These are phyloP conservation scores for Leccinum ponderosum DNA, from an alignment of 1,284 basidiomycete genomes.

Conservation along the genomic window DNA sequence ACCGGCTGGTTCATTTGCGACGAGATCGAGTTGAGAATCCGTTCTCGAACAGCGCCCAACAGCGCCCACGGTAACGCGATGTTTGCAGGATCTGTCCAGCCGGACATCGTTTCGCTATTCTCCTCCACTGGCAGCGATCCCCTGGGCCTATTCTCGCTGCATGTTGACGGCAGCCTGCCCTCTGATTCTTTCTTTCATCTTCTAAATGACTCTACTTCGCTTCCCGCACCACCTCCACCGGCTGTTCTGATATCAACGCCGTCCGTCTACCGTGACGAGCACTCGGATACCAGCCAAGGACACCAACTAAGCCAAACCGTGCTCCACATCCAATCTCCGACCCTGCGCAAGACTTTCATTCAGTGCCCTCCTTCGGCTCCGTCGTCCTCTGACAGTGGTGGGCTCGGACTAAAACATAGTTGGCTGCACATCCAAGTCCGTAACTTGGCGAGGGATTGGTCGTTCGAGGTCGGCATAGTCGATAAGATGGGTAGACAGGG, in stretches of 20 bases:
- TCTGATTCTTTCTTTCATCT: conserved; percentile 68
- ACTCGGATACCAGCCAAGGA: conserved; percentile 33
- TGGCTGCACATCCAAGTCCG: conserved; percentile 79
- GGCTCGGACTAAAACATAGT: conserved; percentile 68
- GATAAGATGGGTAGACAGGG: conserved; percentile 64
- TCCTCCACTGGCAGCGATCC: conserved; percentile 72
- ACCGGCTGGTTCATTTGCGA: conserved; percentile 18
- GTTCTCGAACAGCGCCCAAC: conserved; percentile 4
- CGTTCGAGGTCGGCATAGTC: conserved; percentile 75
- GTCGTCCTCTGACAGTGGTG: conserved; percentile 18
- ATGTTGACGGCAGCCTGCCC: conserved; percentile 53
- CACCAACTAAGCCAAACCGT: conserved; percentile 64
- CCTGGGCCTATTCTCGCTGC: conserved; percentile 57
- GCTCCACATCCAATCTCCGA: conserved; percentile 83
- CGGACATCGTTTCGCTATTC: conserved; percentile 71
- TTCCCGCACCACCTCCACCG: conserved; percentile 50
- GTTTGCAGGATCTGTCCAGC: conserved; percentile 60
- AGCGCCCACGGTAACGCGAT: conserved; percentile 30
- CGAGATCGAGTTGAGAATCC: conserved; percentile 21
- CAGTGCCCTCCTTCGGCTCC: conserved; percentile 48
- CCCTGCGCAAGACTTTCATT: conserved; percentile 67
- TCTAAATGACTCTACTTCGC: conserved; percentile 58
- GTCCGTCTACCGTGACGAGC: conserved; percentile 26
- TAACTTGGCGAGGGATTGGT: conserved; percentile 66
- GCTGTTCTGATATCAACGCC: conserved; percentile 45